Conservation (phyloP, 257 asterid species). For the Coffea canephora region DNA sequence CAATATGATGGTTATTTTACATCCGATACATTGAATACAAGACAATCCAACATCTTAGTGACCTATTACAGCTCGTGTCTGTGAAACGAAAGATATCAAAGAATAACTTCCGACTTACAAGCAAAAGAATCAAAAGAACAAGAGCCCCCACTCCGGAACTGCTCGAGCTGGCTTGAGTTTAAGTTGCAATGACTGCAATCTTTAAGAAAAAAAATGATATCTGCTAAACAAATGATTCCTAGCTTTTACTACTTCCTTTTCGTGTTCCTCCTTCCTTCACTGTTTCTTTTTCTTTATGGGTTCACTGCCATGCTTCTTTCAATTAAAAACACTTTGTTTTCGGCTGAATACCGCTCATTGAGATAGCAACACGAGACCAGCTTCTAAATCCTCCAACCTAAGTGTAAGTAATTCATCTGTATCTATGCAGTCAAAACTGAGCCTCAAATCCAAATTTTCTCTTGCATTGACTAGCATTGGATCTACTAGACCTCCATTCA, state of each 20-base stretch:
- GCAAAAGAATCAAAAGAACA: constrained; percentile 2
- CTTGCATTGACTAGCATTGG: constrained; percentile 79
- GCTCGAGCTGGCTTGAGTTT: not conserved
- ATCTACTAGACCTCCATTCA: constrained; percentile 87
- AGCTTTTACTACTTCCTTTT: not conserved
- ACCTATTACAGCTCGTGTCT: not conserved
- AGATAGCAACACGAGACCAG: constrained; percentile 55
- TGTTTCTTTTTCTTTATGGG: not conserved
- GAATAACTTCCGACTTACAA: not conserved
- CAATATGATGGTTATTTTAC: too few relatives aligned
- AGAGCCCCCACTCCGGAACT: not conserved
- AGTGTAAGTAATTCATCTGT: constrained; percentile 63
- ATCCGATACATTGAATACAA: too few relatives aligned
- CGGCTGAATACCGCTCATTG: constrained; percentile 31
- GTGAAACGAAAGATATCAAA: not conserved
- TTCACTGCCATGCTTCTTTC: not conserved
- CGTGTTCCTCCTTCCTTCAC: not conserved
- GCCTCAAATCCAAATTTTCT: constrained; percentile 80
- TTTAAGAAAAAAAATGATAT: too few relatives aligned
- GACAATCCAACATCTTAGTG: not conserved
- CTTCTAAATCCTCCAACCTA: constrained; percentile 66
- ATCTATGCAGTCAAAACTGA: constrained; percentile 63
- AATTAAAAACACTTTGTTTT: not conserved
- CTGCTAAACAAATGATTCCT: not conserved
- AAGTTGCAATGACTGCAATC: not conserved